These are phyloP conservation scores for Trypanosoma rangeli DNA, from an alignment of 208 protist genomes.

Conservation along the genomic window DNA sequence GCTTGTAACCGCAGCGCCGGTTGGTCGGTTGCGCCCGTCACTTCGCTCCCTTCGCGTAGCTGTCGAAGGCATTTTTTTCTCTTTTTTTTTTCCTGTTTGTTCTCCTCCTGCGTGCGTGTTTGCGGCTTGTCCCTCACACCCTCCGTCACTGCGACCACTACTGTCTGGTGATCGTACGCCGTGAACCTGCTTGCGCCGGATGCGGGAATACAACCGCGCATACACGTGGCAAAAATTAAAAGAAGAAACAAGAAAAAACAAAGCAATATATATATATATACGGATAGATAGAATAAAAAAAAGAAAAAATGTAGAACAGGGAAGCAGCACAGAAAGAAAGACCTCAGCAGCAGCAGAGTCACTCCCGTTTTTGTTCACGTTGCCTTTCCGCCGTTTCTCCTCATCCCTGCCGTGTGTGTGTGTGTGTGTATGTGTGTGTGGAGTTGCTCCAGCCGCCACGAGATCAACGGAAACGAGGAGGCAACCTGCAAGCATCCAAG, in stretches of 20 bases:
- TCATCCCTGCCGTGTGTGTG: background rate
- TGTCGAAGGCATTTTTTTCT: background rate
- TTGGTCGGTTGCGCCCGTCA: background rate
- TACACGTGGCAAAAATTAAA: conserved; percentile 3
- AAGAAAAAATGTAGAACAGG: background rate
- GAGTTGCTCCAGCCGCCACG: too few relatives aligned
- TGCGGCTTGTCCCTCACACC: background rate
- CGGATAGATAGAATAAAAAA: conserved; percentile 11
- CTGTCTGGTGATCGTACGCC: background rate
- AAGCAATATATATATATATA: too few relatives aligned
- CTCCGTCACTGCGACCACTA: background rate
- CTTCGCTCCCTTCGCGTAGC: background rate
- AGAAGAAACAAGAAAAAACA: conserved; percentile 2
- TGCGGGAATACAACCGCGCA: background rate
- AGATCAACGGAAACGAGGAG: too few relatives aligned
- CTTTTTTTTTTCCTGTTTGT: background rate
- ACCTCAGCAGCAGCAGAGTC: background rate
- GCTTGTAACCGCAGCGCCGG: background rate
- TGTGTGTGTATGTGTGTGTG: too few relatives aligned
- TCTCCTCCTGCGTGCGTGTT: background rate
- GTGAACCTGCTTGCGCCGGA: background rate
- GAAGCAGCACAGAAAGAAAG: background rate
- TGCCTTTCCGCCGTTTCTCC: background rate
- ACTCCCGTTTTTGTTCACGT: background rate
- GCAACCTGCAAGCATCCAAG: background rate